Evolutionary conservation across 2,329 filamentous ascomycete species (phyloP), one percentile per base, ranked within the genome.

Genomic region (Cercospora zeina): DNA sequence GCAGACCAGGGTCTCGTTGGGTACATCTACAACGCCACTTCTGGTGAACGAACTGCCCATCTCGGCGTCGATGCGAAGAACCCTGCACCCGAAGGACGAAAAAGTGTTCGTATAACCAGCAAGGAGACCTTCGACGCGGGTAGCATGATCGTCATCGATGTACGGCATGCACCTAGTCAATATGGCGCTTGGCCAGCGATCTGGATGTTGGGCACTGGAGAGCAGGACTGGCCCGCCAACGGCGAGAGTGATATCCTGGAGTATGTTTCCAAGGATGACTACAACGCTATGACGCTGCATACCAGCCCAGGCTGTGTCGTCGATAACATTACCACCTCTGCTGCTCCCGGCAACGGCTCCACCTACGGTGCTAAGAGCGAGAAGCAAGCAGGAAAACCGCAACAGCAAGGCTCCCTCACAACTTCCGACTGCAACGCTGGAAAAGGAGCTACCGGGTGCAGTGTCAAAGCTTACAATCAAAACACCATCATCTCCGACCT

Each of bases 181-280:
- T 82, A 78, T 64, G 82, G 82, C 19, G 77, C 78, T 11, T 84
- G 82, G 82, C 81, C 81, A 33, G 81, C 82, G 0, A 74, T 80
- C 56, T 81, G 77, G 77, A 69, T 77, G 55, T 65, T 74, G n/a
- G 64, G 70, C 45, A 61, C 71, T 3, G 68, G 71, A 8, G 66
- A 53, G 30, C 49, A 53, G 62, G n/a, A 63, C 64, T 79, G 77
- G 77, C 77, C 77, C 1, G 59, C 58, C 1, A 68, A 70, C n/a
- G 70, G 80, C 58, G 80, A 82, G 57, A 80, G 80, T 61, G 80
- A 82, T 62, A 80, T 82, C 57, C 68, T 82, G 39, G 80, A 82
- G 66, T 78, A 76, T 21, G 79, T 81, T 33, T 78, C 82, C 69
- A 73, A 77, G 11, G 71, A 75, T 37, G 65, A 69, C 7, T 65